Evolutionary conservation across 2,329 filamentous ascomycete species (phyloP).

Genomic region (Myriosclerotinia curreyana): DNA sequence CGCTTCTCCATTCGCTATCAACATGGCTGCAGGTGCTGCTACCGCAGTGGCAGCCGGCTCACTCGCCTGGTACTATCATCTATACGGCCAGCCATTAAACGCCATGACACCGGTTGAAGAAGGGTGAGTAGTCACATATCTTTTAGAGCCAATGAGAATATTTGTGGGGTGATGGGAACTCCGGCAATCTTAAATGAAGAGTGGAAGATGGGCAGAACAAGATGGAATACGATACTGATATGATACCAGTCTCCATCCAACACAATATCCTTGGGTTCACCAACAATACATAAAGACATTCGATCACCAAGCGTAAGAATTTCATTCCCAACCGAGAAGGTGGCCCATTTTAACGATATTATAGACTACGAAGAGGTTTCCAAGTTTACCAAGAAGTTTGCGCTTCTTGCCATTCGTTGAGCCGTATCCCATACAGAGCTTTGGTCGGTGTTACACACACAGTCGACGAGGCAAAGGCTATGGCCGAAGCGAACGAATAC

Average conservation of each 20-base stretch:
- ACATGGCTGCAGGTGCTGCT: slow-evolving; percentile 80
- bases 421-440: slow-evolving; percentile 87
- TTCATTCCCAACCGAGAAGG: not conserved
- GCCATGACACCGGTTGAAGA: slow-evolving; percentile 94
- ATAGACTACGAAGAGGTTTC: slow-evolving; percentile 94
- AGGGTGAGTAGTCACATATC: slow-evolving; percentile 65
- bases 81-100: slow-evolving; percentile 83
- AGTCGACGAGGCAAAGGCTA: slow-evolving; percentile 93
- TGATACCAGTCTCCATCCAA: slow-evolving; percentile 73
- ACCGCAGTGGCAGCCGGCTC: slow-evolving; percentile 84
- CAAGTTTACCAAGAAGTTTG: slow-evolving; percentile 99
- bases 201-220: slow-evolving; percentile 23
- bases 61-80: slow-evolving; percentile 95
- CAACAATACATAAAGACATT: slow-evolving; percentile 90
- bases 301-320: slow-evolving; percentile 88
- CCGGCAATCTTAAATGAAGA: slow-evolving; percentile 4
- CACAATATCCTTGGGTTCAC: slow-evolving; percentile 95
- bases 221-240: slow-evolving; percentile 15
- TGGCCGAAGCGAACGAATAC: slow-evolving; percentile 98
- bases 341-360: slow-evolving; percentile 17
- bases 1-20: slow-evolving; percentile 75
- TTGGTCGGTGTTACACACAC: slow-evolving; percentile 91
- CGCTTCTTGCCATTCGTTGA: slow-evolving; percentile 94
- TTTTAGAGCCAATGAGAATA: not conserved
- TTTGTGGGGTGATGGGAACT: slow-evolving; percentile 2